A percentile compares a stretch with the other conserved stretches of the same genome.
phyloP scores from a whole-genome alignment of 2,329 filamentous ascomycete genomes.

The Penicillium sp. region DNA sequence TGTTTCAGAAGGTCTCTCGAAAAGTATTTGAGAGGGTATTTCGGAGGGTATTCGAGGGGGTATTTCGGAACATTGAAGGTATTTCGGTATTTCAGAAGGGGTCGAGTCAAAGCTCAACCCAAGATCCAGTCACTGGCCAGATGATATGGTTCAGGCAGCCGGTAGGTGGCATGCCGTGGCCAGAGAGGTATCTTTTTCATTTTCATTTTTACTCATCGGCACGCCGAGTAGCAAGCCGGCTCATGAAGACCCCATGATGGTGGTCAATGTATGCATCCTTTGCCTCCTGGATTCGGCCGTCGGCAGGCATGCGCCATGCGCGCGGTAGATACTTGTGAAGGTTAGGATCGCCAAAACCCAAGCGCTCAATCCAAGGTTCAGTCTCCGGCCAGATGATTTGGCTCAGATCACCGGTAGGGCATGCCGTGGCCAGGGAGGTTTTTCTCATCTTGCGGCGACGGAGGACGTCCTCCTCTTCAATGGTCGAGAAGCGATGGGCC shows the following conservation, averaged over 20 bases:
- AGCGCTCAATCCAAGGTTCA: neutral
- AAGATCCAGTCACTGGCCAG: too few species aligned
- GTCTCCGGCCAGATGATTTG: neutral
- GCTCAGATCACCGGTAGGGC: neutral
- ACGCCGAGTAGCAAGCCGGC: neutral
- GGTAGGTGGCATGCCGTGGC: too few species aligned
- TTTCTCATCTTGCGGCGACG: conserved; percentile 2
- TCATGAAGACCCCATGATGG: neutral
- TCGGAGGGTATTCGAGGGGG: too few species aligned
- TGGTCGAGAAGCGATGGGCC: conserved; percentile 12
- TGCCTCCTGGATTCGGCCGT: too few species aligned
- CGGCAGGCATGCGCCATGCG: too few species aligned
- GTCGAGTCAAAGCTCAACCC: too few species aligned
- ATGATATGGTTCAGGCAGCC: too few species aligned
- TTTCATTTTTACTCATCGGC: neutral
- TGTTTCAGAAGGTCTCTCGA: too few species aligned
- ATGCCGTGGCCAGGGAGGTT: neutral
- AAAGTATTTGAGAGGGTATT: too few species aligned
- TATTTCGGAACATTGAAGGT: too few species aligned
- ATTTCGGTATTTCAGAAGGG: too few species aligned
- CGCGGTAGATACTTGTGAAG: neutral
- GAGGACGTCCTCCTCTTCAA: neutral
- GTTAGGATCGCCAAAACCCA: neutral
- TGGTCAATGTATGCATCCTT: neutral
- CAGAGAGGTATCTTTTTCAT: neutral